A percentile compares a stretch with the other conserved stretches of the same genome.
Conservation (phyloP, 441 rosid genomes). For the Hypseocharis bilobata region DNA sequence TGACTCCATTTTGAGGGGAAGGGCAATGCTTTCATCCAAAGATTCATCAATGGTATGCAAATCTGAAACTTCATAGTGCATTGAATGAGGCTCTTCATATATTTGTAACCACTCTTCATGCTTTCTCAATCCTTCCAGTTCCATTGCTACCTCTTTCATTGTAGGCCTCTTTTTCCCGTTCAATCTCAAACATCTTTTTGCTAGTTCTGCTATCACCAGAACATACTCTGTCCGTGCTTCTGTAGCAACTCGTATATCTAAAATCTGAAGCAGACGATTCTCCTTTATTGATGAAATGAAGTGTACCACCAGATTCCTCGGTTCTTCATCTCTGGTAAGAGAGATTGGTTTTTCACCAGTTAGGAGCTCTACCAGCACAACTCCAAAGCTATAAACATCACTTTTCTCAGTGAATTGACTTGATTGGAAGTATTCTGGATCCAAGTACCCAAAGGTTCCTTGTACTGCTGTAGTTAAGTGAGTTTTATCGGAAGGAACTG, state of each 20-base stretch:
- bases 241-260: conserved; percentile 20
- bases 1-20: too few species aligned
- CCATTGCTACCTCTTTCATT: conserved; percentile 31
- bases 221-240: conserved; percentile 24
- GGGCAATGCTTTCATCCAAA: neutral
- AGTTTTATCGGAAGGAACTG: too few species aligned
- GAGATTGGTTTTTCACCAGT: conserved; percentile 25
- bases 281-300: conserved; percentile 20
- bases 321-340: conserved; percentile 14
- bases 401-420: too few species aligned
- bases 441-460: too few species aligned
- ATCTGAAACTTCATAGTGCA: neutral
- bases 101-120: conserved; percentile 10
- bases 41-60: neutral
- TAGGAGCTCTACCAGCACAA: conserved; percentile 34
- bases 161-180: conserved; percentile 32
- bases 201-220: conserved; percentile 22
- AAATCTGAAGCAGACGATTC: conserved; percentile 10
- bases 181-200: conserved; percentile 26
- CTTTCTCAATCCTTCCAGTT: conserved; percentile 26
- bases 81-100: too few species aligned
- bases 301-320: conserved; percentile 15
- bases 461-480: too few species aligned
- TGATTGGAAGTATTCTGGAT: too few species aligned
- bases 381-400: conserved; percentile 42